Evolutionary conservation across 305 asterid species (phyloP).

Genomic region (Fraxinus xanthoxyloides): DNA sequence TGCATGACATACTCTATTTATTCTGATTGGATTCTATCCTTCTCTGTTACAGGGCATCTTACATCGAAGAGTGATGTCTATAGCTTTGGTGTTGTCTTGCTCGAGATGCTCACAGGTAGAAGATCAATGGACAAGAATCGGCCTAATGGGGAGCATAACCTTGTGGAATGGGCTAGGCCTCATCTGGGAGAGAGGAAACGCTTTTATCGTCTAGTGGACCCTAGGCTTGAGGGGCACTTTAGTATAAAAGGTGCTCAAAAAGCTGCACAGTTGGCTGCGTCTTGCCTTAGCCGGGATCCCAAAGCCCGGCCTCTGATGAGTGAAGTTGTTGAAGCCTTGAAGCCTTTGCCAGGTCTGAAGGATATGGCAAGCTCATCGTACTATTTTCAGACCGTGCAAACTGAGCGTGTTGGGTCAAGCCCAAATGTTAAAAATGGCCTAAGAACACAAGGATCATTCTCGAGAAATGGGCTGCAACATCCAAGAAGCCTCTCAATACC

Average conservation of each 20-base stretch:
- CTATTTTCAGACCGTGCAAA: constrained; percentile 79
- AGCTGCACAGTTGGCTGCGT: constrained; percentile 91
- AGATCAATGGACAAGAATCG: constrained; percentile 97
- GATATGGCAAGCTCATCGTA: constrained; percentile 96
- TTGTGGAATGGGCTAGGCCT: constrained; percentile 96
- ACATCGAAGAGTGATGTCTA: constrained; percentile 95
- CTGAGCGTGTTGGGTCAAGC: constrained; percentile 58
- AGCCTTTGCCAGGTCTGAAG: constrained; percentile 86
- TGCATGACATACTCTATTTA: neutral
- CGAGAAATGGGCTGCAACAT: constrained; percentile 65
- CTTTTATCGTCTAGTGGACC: constrained; percentile 82
- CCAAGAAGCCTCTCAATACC: constrained; percentile 81
- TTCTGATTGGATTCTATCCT: neutral
- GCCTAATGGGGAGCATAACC: constrained; percentile 90
- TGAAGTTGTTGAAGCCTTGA: constrained; percentile 82
- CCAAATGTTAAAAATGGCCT: constrained; percentile 49
- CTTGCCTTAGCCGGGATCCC: constrained; percentile 84
- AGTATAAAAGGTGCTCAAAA: constrained; percentile 91
- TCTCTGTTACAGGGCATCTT: constrained; percentile 68
- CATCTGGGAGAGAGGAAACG: constrained; percentile 75
- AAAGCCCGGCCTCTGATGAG: constrained; percentile 86
- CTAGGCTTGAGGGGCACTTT: constrained; percentile 88
- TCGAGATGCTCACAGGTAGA: constrained; percentile 92
- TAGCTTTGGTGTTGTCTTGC: constrained; percentile 94
- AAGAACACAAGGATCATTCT: constrained; percentile 53